Evolutionary conservation across 805 yeast genomes (phyloP).

Genomic region (Ogataea glucozyma): DNA sequence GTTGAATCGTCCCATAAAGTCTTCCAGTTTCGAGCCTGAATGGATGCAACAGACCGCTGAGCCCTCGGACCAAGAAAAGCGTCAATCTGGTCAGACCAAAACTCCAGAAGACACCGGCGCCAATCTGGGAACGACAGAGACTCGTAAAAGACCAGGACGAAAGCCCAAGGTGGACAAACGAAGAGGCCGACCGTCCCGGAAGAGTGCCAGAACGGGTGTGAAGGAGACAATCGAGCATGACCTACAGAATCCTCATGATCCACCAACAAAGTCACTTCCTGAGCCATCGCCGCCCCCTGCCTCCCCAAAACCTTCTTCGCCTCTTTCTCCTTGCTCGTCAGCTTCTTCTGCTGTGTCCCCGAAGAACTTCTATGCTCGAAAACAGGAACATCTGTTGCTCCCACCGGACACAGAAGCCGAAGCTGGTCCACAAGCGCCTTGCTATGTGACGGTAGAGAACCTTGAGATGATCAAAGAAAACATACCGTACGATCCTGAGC

Average conservation of each 20-base stretch:
- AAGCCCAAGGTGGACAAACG: constrained; percentile 3
- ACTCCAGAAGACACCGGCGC: no score
- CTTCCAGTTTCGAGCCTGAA: no score
- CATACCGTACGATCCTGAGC: constrained; percentile 15
- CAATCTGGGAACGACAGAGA: background rate
- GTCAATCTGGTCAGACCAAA: no score
- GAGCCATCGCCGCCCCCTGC: constrained; percentile 1
- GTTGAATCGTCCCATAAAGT: no score
- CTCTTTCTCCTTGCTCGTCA: no score
- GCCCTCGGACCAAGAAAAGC: no score
- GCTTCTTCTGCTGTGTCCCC: no score
- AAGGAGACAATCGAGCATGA: background rate
- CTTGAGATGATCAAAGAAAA: constrained; percentile 16
- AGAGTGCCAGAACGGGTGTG: background rate
- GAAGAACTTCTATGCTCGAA: no score
- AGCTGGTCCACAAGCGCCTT: constrained; percentile 12
- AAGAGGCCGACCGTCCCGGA: background rate
- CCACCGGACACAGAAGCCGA: background rate
- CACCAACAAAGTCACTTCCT: background rate
- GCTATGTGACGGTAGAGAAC: constrained; percentile 26
- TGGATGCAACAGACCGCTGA: no score
- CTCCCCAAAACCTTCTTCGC: background rate
- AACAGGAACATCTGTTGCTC: constrained; percentile 5
- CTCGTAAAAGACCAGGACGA: background rate
- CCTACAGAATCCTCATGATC: background rate